Evolutionary conservation across 1,284 basidiomycete genomes (phyloP), one percentile per base, ranked within the genome.

Genomic region (Nidula niveotomentosa): DNA sequence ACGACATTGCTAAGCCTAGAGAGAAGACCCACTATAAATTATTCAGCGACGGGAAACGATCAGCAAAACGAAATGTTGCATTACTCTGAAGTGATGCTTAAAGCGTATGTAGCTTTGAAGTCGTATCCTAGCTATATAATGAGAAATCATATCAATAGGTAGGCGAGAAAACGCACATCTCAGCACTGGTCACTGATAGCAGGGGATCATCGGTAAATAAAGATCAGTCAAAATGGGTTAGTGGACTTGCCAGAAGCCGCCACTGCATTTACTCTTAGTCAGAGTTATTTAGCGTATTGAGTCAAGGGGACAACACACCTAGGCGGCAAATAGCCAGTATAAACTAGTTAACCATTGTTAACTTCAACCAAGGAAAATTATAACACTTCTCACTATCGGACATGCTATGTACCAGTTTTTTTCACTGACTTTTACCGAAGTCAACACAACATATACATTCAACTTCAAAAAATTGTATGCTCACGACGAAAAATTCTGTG

Each of bases 21-120:
- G 79, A 76, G 54, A 81, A 81, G 6, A 81, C 62, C 72, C 77
- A 80, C 77, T 78, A 18, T 2, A 13, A 41, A 12, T 41, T 12
- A 41, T 12, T 41, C 12, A 41, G 39, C 6, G 12, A 3, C 15
- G 6, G 15, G 39, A 12, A 41, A 41, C 12, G 15, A 41, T 12
- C 3, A 4, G 39, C 15, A 41, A 41, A 41, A 41, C 12, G 39
- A 6, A 41, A 12, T 15, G 39, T 12, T 41, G 12, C 15, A 12
- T 41, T 15, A 41, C 39, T 41, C 39, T 41, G 6, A 41, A 41
- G 15, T 41, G 39, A 12, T 41, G 12, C 15, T 41, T 41, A 15
- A 41, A 41, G 12, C 12, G 39, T 12, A 41, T 41, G 7, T 12
- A 41, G 15, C 39, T 41, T 12, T 41, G 39, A 12, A 41, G 15